phyloP scores from a whole-genome alignment of 805 yeast species.

The Candida vartiovaarae region DNA sequence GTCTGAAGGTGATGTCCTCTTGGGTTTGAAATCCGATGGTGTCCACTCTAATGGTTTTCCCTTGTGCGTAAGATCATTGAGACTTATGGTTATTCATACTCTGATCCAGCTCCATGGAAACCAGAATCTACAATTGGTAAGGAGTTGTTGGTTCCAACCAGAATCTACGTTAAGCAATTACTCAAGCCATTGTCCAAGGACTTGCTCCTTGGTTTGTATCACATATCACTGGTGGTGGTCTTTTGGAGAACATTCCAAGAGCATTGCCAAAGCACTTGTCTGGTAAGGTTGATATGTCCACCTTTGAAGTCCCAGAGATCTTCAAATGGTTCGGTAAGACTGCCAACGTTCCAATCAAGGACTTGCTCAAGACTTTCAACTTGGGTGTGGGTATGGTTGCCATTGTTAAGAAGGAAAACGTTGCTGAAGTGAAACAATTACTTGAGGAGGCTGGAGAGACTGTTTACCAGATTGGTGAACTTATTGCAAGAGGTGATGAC shows the following conservation, averaged over 20 bases:
- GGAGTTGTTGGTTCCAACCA: constrained; percentile 82
- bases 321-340: constrained; percentile 91
- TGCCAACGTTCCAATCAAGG: constrained; percentile 83
- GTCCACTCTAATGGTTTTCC: constrained; percentile 96
- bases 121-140: constrained; percentile 67
- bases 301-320: constrained; percentile 82
- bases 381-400: constrained; percentile 96
- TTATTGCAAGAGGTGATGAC: constrained; percentile 39
- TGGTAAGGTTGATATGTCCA: constrained; percentile 70
- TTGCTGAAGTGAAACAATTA: constrained; percentile 42
- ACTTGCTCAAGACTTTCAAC: constrained; percentile 85
- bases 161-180: constrained; percentile 88
- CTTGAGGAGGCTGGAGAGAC: constrained; percentile 65
- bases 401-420: constrained; percentile 68
- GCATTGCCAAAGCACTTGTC: constrained; percentile 76
- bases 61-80: constrained; percentile 89
- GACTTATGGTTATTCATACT: constrained; percentile 62
- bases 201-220: constrained; percentile 81
- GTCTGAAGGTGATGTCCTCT: constrained; percentile 71
- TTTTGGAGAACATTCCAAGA: constrained; percentile 93
- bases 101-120: constrained; percentile 82
- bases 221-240: constrained; percentile 98
- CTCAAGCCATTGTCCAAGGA: constrained; percentile 65
- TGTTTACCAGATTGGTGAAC: constrained; percentile 62
- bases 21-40: constrained; percentile 89